phyloP scores from a whole-genome alignment of 78 protist species.

The Monocercomonoides exilis region DNA sequence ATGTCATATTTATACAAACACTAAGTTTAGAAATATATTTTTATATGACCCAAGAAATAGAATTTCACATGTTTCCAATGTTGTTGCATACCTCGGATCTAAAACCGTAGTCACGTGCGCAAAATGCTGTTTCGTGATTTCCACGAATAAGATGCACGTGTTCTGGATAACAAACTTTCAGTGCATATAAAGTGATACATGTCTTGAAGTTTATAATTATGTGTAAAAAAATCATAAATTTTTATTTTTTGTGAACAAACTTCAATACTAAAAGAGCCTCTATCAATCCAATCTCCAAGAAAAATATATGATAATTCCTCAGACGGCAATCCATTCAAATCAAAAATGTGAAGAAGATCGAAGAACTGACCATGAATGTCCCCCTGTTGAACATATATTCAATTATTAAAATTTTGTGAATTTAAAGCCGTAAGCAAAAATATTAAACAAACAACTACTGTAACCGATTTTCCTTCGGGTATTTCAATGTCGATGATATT shows the following conservation, averaged over 20 bases:
- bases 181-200: neutral
- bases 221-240: neutral
- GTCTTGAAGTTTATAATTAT: neutral
- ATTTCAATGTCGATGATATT: neutral
- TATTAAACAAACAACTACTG: neutral
- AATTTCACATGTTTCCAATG: no score
- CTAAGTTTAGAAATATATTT: no score
- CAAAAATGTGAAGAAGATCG: constrained; percentile 37
- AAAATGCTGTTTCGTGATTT: constrained; percentile 19
- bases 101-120: constrained; percentile 12
- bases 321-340: neutral
- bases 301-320: constrained; percentile 20
- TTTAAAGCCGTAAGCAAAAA: no score
- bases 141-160: constrained; percentile 36
- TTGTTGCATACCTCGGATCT: constrained; percentile 17
- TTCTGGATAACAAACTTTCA: constrained; percentile 21
- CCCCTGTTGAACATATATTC: no score
- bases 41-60: no score
- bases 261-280: constrained; percentile 34
- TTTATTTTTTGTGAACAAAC: neutral
- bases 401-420: no score
- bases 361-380: constrained; percentile 38
- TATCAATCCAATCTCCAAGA: constrained; percentile 36
- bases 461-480: neutral
- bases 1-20: neutral